Evolutionary conservation across 192 early-diverging fungal species (phyloP).

Genomic region (Spinellus fusiger): DNA sequence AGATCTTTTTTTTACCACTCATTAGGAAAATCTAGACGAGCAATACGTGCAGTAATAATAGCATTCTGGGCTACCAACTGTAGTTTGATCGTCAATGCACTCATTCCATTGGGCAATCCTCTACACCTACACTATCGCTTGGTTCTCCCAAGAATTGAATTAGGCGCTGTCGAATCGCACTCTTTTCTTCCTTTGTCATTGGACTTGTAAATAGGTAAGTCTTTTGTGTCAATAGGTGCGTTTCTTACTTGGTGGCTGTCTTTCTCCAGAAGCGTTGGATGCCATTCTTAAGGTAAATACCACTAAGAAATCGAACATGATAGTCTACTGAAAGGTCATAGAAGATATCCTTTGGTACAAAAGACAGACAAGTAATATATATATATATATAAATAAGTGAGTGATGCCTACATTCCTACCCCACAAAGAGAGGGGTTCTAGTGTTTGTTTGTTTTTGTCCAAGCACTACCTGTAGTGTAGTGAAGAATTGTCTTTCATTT

Average conservation of each 20-base stretch:
- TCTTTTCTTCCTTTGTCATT: conserved; percentile 67
- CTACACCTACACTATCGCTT: conserved; percentile 46
- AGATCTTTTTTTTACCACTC: conserved; percentile 56
- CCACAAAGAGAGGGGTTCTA: background rate
- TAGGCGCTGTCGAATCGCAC: conserved; percentile 55
- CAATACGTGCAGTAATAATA: conserved; percentile 74
- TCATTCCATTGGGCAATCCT: background rate
- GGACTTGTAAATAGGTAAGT: conserved; percentile 34
- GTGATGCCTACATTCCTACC: background rate
- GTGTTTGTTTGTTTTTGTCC: background rate
- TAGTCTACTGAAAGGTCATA: conserved; percentile 58
- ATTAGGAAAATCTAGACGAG: conserved; percentile 79
- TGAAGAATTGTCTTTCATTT: conserved; percentile 62
- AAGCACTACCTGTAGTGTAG: conserved; percentile 57
- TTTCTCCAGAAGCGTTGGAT: conserved; percentile 88
- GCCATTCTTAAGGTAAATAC: conserved; percentile 84
- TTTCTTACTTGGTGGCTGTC: conserved; percentile 54
- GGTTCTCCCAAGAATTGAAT: conserved; percentile 66
- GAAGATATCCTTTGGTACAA: conserved; percentile 60
- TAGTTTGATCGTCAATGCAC: background rate
- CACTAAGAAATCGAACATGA: conserved; percentile 66
- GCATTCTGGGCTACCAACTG: conserved; percentile 52
- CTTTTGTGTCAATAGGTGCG: background rate
- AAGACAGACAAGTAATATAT: background rate
- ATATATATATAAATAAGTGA: too few species aligned